Base-by-base conservation (phyloP, 2,329 filamentous ascomycete genomes). In the Trichoderma polysporum region DNA sequence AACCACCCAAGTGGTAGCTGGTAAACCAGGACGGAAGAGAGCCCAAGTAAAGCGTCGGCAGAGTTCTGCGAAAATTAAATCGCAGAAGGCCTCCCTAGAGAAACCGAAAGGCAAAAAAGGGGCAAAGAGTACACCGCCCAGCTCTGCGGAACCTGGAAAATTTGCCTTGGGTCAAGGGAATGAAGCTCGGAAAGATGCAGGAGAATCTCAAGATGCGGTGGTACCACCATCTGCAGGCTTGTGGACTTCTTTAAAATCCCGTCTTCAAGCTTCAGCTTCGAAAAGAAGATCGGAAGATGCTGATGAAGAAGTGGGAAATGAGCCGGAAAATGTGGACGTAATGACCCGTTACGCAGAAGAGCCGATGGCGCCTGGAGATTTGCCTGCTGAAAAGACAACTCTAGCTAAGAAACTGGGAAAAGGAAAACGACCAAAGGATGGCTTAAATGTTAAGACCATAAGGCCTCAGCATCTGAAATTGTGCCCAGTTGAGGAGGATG, bases 401-500 rank as follows among this genome's bases (percentile, higher is more conserved):
- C 4, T 37, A 33, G 45, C 45, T 37, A 31, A 39, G 25, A 47
- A 25, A 58, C 29, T 56, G 10, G 27, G n/a, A 57, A 65, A 53
- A 17, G 61, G 39, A n/a, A 57, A 13, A 27, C 15, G 15, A 29
- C 4, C 22, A 13, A 66, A 52, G 12, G 7, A 12, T 17, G 29
- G 37, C 1, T 60, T 77, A 27, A 68, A 74, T 3, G 76, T 79
- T 7, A 73, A 76, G n/a, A 71, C 68, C 0, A 72, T 80, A 8
- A 63, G 19, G 1, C 74, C 79, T 6, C 59, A 37, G 3, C 62
- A 66, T 2, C 58, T 80, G 5, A 31, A 70, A 2, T 62, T 79
- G 12, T n/a, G 62, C 2, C 75, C 79, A 17, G 69, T 81, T 7
- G 74, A 78, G 52, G 72, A 76, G 29, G 66, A 72, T 10, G 73